Conservation (phyloP, 805 yeast species). For the Ogataea naganishii region DNA sequence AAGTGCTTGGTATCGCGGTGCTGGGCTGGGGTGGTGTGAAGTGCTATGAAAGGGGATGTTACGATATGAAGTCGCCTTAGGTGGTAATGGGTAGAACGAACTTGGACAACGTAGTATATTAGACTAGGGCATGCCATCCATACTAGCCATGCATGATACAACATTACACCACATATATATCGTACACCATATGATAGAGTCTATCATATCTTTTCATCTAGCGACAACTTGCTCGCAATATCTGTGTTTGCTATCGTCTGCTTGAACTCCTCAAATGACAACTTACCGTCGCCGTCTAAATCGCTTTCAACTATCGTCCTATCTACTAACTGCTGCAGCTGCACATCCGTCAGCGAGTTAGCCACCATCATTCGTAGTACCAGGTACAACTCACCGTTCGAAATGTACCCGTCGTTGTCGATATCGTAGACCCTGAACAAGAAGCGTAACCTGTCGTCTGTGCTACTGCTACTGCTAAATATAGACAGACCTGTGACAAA, state of each 20-base stretch:
- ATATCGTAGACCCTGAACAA: slow-evolving; percentile 93
- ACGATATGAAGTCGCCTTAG: background rate
- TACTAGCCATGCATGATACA: background rate
- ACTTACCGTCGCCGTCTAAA: slow-evolving; percentile 73
- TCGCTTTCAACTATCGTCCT: slow-evolving; percentile 93
- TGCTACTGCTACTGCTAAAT: slow-evolving; percentile 75
- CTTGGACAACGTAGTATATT: background rate
- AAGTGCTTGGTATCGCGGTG: too few species aligned
- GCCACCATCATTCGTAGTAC: slow-evolving; percentile 98
- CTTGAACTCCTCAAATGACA: slow-evolving; percentile 82
- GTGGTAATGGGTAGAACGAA: background rate
- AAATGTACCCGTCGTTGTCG: slow-evolving; percentile 89
- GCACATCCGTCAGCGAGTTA: slow-evolving; percentile 72
- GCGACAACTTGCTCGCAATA: slow-evolving; percentile 20
- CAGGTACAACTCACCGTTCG: slow-evolving; percentile 89
- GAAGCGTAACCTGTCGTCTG: slow-evolving; percentile 75
- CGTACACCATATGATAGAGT: background rate
- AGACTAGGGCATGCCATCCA: background rate
- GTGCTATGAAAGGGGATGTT: background rate
- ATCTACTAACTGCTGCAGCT: slow-evolving; percentile 94
- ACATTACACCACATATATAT: background rate
- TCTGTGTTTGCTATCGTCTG: slow-evolving; percentile 44
- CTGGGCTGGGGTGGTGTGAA: too few species aligned
- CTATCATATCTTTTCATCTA: slow-evolving; percentile 17
- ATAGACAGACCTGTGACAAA: slow-evolving; percentile 65